These are phyloP conservation scores for Exophiala spinifera DNA, from an alignment of 2,329 filamentous ascomycete species.

Conservation along the genomic window DNA sequence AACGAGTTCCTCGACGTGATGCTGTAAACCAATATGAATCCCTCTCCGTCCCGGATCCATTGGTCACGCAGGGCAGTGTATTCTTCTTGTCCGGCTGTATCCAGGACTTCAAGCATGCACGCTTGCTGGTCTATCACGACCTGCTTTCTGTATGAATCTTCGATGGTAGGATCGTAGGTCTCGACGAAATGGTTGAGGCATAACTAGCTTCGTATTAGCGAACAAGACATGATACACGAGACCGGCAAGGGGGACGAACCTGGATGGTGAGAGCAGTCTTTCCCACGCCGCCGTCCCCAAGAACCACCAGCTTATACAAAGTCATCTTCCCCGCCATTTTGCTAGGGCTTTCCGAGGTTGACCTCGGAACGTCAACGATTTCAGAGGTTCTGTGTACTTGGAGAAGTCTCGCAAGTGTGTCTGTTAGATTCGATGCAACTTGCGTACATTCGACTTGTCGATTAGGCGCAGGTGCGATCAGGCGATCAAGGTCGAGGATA, in stretches of 20 bases:
- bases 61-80: slow-evolving; percentile 95
- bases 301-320: slow-evolving; percentile 91
- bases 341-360: slow-evolving; percentile 21
- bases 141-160: slow-evolving; percentile 67
- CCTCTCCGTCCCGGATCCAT: slow-evolving; percentile 97
- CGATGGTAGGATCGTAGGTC: slow-evolving; percentile 70
- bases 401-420: slow-evolving; percentile 7
- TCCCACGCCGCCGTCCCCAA: slow-evolving; percentile 89
- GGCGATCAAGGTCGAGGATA: background rate
- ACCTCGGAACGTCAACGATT: background rate
- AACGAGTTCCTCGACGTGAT: slow-evolving; percentile 97
- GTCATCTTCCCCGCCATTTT: slow-evolving; percentile 91
- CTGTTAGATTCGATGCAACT: background rate
- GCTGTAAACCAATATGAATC: slow-evolving; percentile 96
- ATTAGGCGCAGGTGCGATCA: slow-evolving; percentile 6
- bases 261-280: slow-evolving; percentile 92
- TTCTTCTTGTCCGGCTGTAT: slow-evolving; percentile 97
- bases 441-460: slow-evolving; percentile 12
- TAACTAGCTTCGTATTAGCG: slow-evolving; percentile 55
- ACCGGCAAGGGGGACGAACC: slow-evolving; percentile 35
- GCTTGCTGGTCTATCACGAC: slow-evolving; percentile 87
- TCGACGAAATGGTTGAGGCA: slow-evolving; percentile 98
- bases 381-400: slow-evolving; percentile 4
- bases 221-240: background rate
- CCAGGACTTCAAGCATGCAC: slow-evolving; percentile 95